Base-by-base conservation (phyloP, 2,329 filamentous ascomycete species). In the Trichoderma sp. region DNA sequence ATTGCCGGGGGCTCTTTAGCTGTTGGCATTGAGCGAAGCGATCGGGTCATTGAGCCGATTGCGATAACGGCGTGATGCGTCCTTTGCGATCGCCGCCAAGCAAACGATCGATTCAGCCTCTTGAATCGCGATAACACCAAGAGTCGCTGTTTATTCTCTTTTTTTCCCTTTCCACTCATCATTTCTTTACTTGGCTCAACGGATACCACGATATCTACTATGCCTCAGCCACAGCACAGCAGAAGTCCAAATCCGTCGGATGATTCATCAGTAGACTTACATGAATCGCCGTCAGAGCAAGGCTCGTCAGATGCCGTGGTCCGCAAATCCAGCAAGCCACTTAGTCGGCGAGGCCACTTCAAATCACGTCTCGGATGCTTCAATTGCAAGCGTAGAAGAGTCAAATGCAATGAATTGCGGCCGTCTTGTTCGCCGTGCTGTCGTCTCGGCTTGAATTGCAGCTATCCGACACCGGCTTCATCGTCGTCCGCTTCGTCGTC, bases 361-460 rank as follows among this genome's bases (percentile, higher is more conserved):
- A 78, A 77, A 68, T 80, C 78, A 6, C 77, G 78, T 8, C 76
- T 79, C 15, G 78, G 79, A 62, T 80, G 78, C 75, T 78, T 79
- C 69, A 79, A 79, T 67, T 80, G 78, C 74, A 79, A 79, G 68
- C 72, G 78, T 8, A 73, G 77, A 43, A 76, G 78, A 23, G 78
- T 80, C 65, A 80, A 79, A 57, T 80, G 78, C 75, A 78, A 78
- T 30, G 78, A 80, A 71, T 68, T 75, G 20, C 76, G 76, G 17
- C 78, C 78, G 2, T 74, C 73, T 8, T 80, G 77, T 71, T 72
- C 75, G 39, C 76, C 79, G 50, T 83, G 81, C 74, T 72, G 72
- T 30, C 77, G 79, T 12, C 77, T 82, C 34, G 80, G 78, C 6
- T 73, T 83, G 28, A 66, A 71, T 3, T 83, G 81, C 76, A 74